These are phyloP conservation scores for Penicillium crystallinum DNA, from an alignment of 495 filamentous ascomycete species.

Conservation along the genomic window DNA sequence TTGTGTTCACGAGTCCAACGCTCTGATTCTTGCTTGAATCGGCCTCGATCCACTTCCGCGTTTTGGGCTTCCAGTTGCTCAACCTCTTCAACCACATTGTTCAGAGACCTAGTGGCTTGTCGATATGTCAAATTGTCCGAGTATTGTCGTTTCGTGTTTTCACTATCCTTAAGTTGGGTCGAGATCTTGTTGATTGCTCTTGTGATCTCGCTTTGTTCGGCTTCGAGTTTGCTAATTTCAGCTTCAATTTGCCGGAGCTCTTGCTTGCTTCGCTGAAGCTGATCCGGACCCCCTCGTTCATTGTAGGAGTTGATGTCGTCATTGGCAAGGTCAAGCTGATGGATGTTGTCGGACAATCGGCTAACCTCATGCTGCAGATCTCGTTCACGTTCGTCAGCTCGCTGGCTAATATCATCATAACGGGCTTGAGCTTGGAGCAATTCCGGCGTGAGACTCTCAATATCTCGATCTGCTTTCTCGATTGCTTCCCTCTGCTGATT, in stretches of 20 bases:
- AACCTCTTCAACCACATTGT: slow-evolving; percentile 64
- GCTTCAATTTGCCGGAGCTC: slow-evolving; percentile 64
- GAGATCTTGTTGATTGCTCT: slow-evolving; percentile 71
- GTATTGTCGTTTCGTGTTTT: slow-evolving; percentile 74
- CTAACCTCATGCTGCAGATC: slow-evolving; percentile 66
- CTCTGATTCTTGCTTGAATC: slow-evolving; percentile 63
- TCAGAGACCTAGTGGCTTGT: slow-evolving; percentile 60
- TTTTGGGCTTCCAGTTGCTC: slow-evolving; percentile 71
- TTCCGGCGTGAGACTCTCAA: slow-evolving; percentile 65
- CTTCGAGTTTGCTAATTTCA: slow-evolving; percentile 59
- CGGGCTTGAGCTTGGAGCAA: slow-evolving; percentile 67
- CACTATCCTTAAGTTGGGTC: slow-evolving; percentile 68
- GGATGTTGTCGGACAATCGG: slow-evolving; percentile 63
- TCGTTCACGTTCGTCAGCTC: slow-evolving; percentile 67
- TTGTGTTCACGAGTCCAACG: slow-evolving; percentile 57
- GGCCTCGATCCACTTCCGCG: slow-evolving; percentile 73
- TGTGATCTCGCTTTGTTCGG: slow-evolving; percentile 61
- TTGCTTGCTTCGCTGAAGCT: slow-evolving; percentile 62
- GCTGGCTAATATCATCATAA: slow-evolving; percentile 67
- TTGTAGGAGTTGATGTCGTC: slow-evolving; percentile 77
- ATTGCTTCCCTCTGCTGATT: slow-evolving; percentile 62
- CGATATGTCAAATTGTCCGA: slow-evolving; percentile 83
- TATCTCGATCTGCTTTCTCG: slow-evolving; percentile 59
- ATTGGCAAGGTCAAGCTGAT: slow-evolving; percentile 69
- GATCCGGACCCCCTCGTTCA: slow-evolving; percentile 64